Conservation (phyloP, 2,329 filamentous ascomycete species). For the Neonectria punicea region DNA sequence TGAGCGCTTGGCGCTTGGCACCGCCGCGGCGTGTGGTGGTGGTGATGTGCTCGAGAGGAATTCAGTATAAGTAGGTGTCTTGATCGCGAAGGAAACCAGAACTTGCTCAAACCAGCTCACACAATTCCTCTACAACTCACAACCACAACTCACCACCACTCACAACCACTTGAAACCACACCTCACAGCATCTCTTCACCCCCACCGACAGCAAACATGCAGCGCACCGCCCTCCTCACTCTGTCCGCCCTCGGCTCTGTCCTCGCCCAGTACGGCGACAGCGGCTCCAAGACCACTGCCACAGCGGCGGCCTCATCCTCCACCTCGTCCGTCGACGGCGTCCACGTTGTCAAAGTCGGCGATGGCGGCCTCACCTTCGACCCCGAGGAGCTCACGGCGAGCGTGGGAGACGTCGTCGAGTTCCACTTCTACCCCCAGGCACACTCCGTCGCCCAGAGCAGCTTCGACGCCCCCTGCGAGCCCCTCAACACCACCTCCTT, state of each 20-base stretch:
- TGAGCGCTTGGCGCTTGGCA: not conserved
- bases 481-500: conserved; percentile 63
- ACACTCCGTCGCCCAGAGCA: conserved; percentile 71
- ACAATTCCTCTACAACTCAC: not conserved
- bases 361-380: conserved; percentile 55
- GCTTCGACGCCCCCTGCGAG: conserved; percentile 68
- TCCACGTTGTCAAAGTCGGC: conserved; percentile 41
- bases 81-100: not conserved
- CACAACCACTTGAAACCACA: not conserved
- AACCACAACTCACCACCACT: not conserved
- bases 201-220: not conserved
- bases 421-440: conserved; percentile 60
- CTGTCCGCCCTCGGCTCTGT: not conserved
- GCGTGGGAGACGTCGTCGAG: conserved; percentile 58
- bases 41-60: not conserved
- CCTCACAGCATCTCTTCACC: not conserved
- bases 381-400: conserved; percentile 62
- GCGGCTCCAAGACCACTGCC: not conserved
- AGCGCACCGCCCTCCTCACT: not conserved
- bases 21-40: not conserved
- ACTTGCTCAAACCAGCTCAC: not conserved
- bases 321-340: not conserved
- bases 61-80: not conserved
- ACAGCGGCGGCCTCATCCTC: not conserved
- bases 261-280: not conserved